Conservation (phyloP, 768 basidiomycete genomes). For the Pleurotus eryngii region DNA sequence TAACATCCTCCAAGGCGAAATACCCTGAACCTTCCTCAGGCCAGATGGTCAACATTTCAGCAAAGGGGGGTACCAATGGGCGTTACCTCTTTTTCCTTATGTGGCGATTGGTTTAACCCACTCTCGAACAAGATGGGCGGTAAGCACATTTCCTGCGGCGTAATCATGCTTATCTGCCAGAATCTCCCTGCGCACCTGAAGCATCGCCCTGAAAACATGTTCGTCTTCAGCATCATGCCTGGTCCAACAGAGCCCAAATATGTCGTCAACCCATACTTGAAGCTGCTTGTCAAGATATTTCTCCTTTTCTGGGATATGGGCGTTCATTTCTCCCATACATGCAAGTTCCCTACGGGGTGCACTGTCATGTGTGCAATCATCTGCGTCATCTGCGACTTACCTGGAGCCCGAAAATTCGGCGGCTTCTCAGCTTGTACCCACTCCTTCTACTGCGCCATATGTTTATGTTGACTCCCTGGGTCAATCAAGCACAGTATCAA, state of each 20-base stretch:
- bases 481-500: background rate
- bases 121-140: constrained; percentile 21
- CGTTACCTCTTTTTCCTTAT: constrained; percentile 26
- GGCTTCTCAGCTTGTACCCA: constrained; percentile 15
- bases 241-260: constrained; percentile 29
- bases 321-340: constrained; percentile 19
- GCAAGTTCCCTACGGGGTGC: constrained; percentile 13
- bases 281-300: constrained; percentile 24
- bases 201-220: constrained; percentile 29
- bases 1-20: constrained; percentile 23
- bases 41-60: constrained; percentile 22
- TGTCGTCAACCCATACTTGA: constrained; percentile 22
- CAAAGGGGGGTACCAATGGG: constrained; percentile 15
- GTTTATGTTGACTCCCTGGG: constrained; percentile 4
- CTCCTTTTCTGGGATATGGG: constrained; percentile 28
- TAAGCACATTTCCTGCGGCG: constrained; percentile 24
- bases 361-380: constrained; percentile 22
- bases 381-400: constrained; percentile 31
- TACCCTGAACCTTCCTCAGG: constrained; percentile 21
- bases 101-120: constrained; percentile 34
- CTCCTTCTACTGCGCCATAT: constrained; percentile 17
- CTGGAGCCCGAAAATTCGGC: constrained; percentile 22
- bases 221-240: constrained; percentile 31
- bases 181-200: constrained; percentile 30
- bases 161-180: constrained; percentile 29